Evolutionary conservation across 2,329 filamentous ascomycete species (phyloP).

Genomic region (Penicillium corylophilum): DNA sequence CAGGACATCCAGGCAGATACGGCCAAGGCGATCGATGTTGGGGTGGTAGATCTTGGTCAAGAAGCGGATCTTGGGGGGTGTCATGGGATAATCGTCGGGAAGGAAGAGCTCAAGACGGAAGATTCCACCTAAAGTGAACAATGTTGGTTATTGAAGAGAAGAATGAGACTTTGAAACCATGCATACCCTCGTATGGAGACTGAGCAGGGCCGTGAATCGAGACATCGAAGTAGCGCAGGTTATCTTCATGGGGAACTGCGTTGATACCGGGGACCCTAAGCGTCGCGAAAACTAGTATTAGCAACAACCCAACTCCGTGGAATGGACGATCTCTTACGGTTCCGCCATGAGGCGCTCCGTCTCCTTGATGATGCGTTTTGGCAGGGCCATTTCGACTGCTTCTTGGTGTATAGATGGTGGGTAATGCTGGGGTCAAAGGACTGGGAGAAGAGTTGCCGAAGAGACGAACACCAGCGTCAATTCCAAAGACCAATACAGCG

Average conservation of each 20-base stretch:
- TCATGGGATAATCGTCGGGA: constrained; percentile 99
- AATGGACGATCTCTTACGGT: constrained; percentile 63
- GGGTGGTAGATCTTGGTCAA: constrained; percentile 99
- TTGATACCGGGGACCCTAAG: constrained; percentile 90
- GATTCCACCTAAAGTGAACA: constrained; percentile 61
- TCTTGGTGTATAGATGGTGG: constrained; percentile 17
- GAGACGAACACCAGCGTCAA: background rate
- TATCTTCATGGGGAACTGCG: constrained; percentile 93
- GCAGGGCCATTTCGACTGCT: constrained; percentile 62
- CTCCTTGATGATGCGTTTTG: constrained; percentile 98
- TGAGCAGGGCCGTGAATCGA: constrained; percentile 89
- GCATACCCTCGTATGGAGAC: constrained; percentile 87
- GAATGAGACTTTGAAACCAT: background rate
- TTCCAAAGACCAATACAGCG: background rate
- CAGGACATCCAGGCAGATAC: constrained; percentile 94
- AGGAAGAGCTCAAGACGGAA: constrained; percentile 98
- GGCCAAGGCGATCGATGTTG: constrained; percentile 95
- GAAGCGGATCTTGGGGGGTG: constrained; percentile 96
- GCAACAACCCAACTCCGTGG: background rate
- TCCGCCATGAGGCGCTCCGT: constrained; percentile 96
- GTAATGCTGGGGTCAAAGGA: background rate
- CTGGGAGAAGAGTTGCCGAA: background rate
- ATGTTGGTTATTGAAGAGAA: constrained; percentile 7
- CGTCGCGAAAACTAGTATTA: constrained; percentile 7
- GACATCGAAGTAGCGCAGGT: constrained; percentile 97